A percentile compares a stretch with the other conserved stretches of the same genome.
Evolutionary conservation across 2,329 filamentous ascomycete genomes (phyloP).

Genomic region (Scytalidium sp.): DNA sequence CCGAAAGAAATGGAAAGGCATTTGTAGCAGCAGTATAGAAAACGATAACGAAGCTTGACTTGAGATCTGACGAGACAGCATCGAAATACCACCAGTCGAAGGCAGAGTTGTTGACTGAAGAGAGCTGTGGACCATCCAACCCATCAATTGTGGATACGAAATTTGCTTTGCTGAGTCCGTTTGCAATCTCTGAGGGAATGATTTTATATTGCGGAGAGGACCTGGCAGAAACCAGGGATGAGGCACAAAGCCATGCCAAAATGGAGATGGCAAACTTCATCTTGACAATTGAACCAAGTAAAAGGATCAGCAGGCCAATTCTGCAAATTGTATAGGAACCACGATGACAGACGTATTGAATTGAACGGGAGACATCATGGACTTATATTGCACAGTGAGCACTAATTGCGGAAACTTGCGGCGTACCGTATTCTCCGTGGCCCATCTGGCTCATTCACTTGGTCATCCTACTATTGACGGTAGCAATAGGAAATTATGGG

Average conservation of each 20-base stretch:
- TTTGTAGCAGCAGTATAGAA: conserved; percentile 28
- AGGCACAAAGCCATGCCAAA: background rate
- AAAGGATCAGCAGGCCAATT: too few species aligned
- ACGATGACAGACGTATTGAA: too few species aligned
- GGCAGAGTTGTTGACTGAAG: conserved; percentile 13
- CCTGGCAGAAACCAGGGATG: background rate
- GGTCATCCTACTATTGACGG: too few species aligned
- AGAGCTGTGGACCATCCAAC: conserved; percentile 19
- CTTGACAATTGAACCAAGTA: too few species aligned
- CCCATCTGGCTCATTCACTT: too few species aligned
- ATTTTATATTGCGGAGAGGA: background rate
- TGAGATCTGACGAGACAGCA: conserved; percentile 25
- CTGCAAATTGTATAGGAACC: too few species aligned
- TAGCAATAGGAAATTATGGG: too few species aligned
- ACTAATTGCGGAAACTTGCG: too few species aligned
- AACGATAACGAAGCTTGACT: conserved; percentile 26
- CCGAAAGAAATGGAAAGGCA: conserved; percentile 33
- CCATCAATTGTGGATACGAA: background rate
- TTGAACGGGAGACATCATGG: too few species aligned
- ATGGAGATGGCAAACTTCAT: background rate
- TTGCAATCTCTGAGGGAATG: background rate
- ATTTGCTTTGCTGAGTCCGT: background rate
- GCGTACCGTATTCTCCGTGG: too few species aligned
- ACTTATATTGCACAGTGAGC: too few species aligned
- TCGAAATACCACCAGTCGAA: conserved; percentile 39